Evolutionary conservation across 306 rosid species (phyloP).

Genomic region (Quillaja saponaria): DNA sequence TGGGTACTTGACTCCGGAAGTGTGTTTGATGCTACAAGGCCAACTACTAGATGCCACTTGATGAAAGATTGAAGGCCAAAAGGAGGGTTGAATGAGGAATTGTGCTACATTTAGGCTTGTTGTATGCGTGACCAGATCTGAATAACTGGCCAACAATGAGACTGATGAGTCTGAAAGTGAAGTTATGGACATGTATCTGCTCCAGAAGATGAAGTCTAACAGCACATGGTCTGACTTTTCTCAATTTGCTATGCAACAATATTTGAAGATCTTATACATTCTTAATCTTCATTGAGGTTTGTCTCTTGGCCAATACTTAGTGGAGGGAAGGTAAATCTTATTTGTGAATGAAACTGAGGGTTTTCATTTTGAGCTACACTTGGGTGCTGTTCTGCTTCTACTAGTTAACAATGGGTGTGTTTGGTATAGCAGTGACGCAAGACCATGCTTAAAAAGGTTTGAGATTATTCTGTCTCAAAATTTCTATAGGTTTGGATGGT

Average conservation of each 20-base stretch:
- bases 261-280: slow-evolving; percentile 53
- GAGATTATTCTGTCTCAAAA: too few species aligned
- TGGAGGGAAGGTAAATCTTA: slow-evolving; percentile 55
- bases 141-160: slow-evolving; percentile 73
- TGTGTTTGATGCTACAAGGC: slow-evolving; percentile 56
- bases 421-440: too few species aligned
- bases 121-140: slow-evolving; percentile 73
- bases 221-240: slow-evolving; percentile 46
- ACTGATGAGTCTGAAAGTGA: slow-evolving; percentile 47
- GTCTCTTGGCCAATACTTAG: slow-evolving; percentile 48
- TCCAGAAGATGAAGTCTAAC: slow-evolving; percentile 45
- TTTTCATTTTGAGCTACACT: slow-evolving; percentile 16
- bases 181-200: slow-evolving; percentile 53
- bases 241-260: slow-evolving; percentile 49
- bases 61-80: slow-evolving; percentile 48
- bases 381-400: too few species aligned
- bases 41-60: slow-evolving; percentile 50
- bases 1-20: slow-evolving; percentile 84
- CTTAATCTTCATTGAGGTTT: slow-evolving; percentile 50
- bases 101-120: slow-evolving; percentile 68
- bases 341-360: background rate
- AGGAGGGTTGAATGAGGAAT: slow-evolving; percentile 46
- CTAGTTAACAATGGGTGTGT: too few species aligned
- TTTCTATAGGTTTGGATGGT: too few species aligned
- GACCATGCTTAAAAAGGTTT: too few species aligned